These are phyloP conservation scores for Viola pubescens DNA, from an alignment of 441 rosid species.

Conservation along the genomic window DNA sequence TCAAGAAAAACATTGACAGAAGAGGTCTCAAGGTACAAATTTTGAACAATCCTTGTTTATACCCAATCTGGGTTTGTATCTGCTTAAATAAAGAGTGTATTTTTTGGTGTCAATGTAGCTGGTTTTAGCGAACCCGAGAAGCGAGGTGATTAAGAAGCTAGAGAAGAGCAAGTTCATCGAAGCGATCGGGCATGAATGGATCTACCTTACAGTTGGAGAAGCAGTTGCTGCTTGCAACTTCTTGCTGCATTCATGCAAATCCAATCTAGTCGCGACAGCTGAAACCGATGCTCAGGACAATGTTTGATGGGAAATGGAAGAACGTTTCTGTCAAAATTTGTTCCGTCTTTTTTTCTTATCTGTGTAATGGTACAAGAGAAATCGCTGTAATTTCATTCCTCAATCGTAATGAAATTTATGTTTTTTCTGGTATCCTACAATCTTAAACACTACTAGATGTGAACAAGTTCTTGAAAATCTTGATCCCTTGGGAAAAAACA, in stretches of 20 bases:
- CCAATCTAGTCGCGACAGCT: constrained; percentile 14
- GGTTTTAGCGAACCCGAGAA: constrained; percentile 78
- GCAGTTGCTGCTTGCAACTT: constrained; percentile 76
- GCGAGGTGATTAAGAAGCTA: constrained; percentile 86
- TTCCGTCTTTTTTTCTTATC: neutral
- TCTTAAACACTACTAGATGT: neutral
- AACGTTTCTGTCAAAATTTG: neutral
- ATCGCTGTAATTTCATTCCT: too few relatives aligned
- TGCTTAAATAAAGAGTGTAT: neutral
- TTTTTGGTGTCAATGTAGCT: constrained; percentile 31
- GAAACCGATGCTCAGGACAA: constrained; percentile 23
- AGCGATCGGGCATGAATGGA: constrained; percentile 64
- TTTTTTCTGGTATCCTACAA: too few relatives aligned
- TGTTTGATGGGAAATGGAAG: constrained; percentile 21
- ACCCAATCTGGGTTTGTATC: neutral
- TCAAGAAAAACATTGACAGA: constrained; percentile 51
- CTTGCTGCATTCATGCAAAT: constrained; percentile 33
- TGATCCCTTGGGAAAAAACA: neutral
- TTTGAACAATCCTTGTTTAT: neutral
- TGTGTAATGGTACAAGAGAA: neutral
- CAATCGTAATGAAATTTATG: too few relatives aligned
- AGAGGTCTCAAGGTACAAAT: constrained; percentile 53
- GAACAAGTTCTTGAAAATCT: neutral
- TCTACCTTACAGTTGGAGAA: constrained; percentile 71
- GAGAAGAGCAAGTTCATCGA: constrained; percentile 61